Base-by-base conservation (phyloP, 257 asterid genomes). In the Przewalskia tangutica region DNA sequence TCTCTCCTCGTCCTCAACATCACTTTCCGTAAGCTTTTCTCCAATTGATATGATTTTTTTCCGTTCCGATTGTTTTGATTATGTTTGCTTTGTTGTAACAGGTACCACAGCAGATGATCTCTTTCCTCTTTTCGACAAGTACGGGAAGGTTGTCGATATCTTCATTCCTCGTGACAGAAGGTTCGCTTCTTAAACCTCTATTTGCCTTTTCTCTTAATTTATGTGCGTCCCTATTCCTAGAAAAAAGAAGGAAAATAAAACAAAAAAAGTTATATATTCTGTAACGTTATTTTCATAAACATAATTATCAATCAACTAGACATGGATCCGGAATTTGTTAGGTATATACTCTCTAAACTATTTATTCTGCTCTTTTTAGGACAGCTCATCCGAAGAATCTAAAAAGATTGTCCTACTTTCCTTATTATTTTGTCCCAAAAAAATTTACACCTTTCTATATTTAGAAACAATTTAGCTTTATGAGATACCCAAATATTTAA, bases 131-230 rank as follows among this genome's bases (percentile, higher is more conserved):
- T 94, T 94, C 76, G 95, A 92, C 77, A 92, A 90, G 93, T 91
- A 92, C 34, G 98, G 98, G 0, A 91, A 94, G 81, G 98, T 92
- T 13, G 95, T 94, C 23, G 97, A 92, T 86, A 93, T 94, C 77
- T 94, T 92, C 85, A 94, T 94, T 76, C 98, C 98, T 55, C 85
- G 97, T 8, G 97, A 92, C 89, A 85, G 97, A 76, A 94, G 97
- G 98, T 94, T 82, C 42, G 4, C 42, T 84, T 38, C 71, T 14
- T 48, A 18, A 66, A 71, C 34, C 34, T 80, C n/a, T 6, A 20
- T 23, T 73, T 23, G 23, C 23, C 44, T 48, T 23, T 73, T 12
- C 12, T 3, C 2, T 34, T 13, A 64, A 64, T 3, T 64, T 27
- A 12, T 38, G n/a, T 13, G 73, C 73, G 20, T 18, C 14, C 8